These are phyloP conservation scores for Talaromyces verruculosus DNA, from an alignment of 2,329 filamentous ascomycete genomes.

Conservation along the genomic window DNA sequence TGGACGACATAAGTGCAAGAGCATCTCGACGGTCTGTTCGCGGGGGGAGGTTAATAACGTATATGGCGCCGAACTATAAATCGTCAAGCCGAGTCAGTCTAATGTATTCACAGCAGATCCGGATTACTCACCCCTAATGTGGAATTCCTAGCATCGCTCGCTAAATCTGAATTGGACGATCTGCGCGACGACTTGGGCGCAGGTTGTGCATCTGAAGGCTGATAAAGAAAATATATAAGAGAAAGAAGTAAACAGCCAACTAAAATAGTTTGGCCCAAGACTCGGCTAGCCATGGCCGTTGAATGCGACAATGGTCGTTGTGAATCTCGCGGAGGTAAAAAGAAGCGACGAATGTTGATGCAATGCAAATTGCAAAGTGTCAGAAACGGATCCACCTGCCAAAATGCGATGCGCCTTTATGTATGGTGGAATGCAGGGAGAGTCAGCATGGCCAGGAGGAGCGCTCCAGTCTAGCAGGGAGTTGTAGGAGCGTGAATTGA, in stretches of 20 bases:
- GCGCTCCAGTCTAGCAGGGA: background rate
- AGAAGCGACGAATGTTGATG: slow-evolving; percentile 5
- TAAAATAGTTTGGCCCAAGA: slow-evolving; percentile 18
- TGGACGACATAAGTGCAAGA: slow-evolving; percentile 44
- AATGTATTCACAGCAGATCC: background rate
- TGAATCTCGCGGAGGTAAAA: background rate
- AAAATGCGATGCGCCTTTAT: slow-evolving; percentile 6
- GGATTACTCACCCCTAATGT: slow-evolving; percentile 18
- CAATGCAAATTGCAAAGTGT: slow-evolving; percentile 7
- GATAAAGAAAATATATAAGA: slow-evolving; percentile 19
- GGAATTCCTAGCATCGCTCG: slow-evolving; percentile 17
- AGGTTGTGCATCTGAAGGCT: slow-evolving; percentile 17
- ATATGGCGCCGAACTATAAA: slow-evolving; percentile 46
- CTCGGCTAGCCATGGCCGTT: slow-evolving; percentile 18
- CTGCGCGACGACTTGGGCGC: slow-evolving; percentile 4
- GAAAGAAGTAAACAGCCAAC: slow-evolving; percentile 17
- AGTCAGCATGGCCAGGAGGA: slow-evolving; percentile 12
- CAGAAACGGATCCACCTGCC: slow-evolving; percentile 1
- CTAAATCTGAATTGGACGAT: slow-evolving; percentile 6
- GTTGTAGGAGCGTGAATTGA: background rate
- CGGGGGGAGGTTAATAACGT: slow-evolving; percentile 49
- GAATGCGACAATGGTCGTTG: background rate
- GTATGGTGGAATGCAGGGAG: background rate
- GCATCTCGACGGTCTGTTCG: slow-evolving; percentile 54
- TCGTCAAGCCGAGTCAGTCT: background rate